Evolutionary conservation across 345 rosid species (phyloP).

Genomic region (Cardamine chenopodiifolia): DNA sequence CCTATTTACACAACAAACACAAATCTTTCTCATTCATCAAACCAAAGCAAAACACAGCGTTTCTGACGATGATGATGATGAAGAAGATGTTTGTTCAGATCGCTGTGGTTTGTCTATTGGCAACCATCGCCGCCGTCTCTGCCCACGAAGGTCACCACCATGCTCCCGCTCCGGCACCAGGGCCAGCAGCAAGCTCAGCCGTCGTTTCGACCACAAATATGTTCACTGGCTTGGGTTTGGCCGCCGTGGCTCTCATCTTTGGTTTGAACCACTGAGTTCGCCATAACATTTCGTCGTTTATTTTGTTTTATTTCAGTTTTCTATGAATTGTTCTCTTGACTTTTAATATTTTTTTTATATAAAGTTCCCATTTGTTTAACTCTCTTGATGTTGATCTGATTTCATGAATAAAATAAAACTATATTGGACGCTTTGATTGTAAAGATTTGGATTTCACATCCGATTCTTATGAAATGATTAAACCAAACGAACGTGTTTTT

Average conservation of each 20-base stretch:
- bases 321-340: slow-evolving; percentile 25
- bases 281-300: slow-evolving; percentile 3
- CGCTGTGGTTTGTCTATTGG: slow-evolving; percentile 36
- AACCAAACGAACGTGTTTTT: neutral
- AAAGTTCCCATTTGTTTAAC: neutral
- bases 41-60: slow-evolving; percentile 3
- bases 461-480: neutral
- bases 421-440: neutral
- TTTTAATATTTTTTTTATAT: slow-evolving; percentile 2
- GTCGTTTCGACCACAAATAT: slow-evolving; percentile 35
- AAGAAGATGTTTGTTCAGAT: slow-evolving; percentile 44
- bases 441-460: slow-evolving; percentile 1
- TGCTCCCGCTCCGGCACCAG: slow-evolving; percentile 35
- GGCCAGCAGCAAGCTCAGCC: slow-evolving; percentile 27
- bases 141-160: slow-evolving; percentile 36
- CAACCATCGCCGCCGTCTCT: slow-evolving; percentile 35
- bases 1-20: slow-evolving; percentile 17
- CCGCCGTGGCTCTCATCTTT: slow-evolving; percentile 38
- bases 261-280: slow-evolving; percentile 35
- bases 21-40: slow-evolving; percentile 26
- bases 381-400: slow-evolving; percentile 6
- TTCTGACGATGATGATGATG: slow-evolving; percentile 26
- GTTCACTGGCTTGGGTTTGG: slow-evolving; percentile 39
- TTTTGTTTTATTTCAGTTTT: slow-evolving; percentile 12
- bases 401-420: slow-evolving; percentile 16